Evolutionary conservation across 345 rosid species (phyloP).

Genomic region (Dipteronia dyeriana): DNA sequence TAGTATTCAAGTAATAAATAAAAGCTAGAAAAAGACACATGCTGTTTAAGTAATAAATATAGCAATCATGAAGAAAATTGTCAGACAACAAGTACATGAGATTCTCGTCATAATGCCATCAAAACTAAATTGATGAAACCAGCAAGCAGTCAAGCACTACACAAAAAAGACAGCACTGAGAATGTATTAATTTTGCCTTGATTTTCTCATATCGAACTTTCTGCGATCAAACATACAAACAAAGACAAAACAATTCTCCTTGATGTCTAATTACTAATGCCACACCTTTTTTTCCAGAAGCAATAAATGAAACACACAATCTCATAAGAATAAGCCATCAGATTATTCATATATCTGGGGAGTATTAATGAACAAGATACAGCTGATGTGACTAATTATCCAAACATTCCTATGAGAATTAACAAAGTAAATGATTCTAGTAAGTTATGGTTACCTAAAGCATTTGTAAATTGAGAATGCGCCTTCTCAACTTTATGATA

Average conservation of each 20-base stretch:
- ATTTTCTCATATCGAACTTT: not conserved
- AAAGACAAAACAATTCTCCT: slow-evolving; percentile 4
- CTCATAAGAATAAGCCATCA: too few relatives aligned
- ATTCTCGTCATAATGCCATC: not conserved
- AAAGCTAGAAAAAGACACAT: not conserved
- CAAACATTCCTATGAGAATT: not conserved
- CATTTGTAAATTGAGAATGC: slow-evolving; percentile 29
- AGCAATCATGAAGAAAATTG: not conserved
- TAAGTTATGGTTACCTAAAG: slow-evolving; percentile 45
- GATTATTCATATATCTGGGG: not conserved
- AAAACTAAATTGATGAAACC: not conserved
- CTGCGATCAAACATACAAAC: not conserved
- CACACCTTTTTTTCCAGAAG: too few relatives aligned
- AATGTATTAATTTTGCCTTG: not conserved
- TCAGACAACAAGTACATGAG: not conserved
- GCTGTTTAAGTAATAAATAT: not conserved
- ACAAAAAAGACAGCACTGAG: not conserved
- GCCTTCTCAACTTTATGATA: slow-evolving; percentile 39
- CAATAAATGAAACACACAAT: too few relatives aligned
- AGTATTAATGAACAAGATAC: not conserved
- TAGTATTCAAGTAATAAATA: not conserved
- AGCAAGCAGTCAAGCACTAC: not conserved
- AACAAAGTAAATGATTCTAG: not conserved
- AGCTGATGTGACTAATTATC: not conserved
- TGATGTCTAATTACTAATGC: not conserved